phyloP scores from a whole-genome alignment of 2,329 filamentous ascomycete species.

The Colletotrichum sp. region DNA sequence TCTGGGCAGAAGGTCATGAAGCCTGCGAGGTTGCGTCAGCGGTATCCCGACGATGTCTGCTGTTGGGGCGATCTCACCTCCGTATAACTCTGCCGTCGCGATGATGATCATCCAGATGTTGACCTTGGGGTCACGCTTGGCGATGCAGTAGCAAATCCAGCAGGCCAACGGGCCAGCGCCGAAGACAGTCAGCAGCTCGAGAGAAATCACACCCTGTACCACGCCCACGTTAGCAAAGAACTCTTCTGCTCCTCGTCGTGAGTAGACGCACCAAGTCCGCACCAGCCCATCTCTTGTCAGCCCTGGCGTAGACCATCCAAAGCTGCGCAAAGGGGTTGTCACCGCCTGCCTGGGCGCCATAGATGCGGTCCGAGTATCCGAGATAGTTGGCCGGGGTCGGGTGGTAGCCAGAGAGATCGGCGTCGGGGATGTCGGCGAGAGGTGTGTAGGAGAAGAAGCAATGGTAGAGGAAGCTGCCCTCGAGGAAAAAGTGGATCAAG shows the following conservation, averaged over 20 bases:
- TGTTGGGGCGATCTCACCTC: conserved; percentile 47
- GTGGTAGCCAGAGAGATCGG: conserved; percentile 39
- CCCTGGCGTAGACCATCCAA: conserved; percentile 74
- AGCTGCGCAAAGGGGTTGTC: conserved; percentile 60
- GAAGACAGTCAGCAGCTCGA: conserved; percentile 71
- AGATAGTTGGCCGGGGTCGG: conserved; percentile 60
- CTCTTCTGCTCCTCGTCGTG: background rate
- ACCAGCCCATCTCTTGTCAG: conserved; percentile 68
- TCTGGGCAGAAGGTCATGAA: conserved; percentile 77
- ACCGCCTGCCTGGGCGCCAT: conserved; percentile 63
- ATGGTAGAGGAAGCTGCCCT: conserved; percentile 91
- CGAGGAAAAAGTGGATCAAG: conserved; percentile 88
- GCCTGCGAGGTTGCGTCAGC: conserved; percentile 38
- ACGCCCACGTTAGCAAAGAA: background rate
- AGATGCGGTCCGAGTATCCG: conserved; percentile 52
- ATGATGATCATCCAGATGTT: conserved; percentile 69
- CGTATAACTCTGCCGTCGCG: conserved; percentile 71
- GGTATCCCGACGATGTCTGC: background rate
- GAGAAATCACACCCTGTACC: conserved; percentile 60
- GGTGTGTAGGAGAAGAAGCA: conserved; percentile 76
- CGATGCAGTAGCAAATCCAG: conserved; percentile 65
- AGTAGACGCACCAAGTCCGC: conserved; percentile 58
- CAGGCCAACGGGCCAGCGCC: conserved; percentile 65
- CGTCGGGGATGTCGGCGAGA: conserved; percentile 36
- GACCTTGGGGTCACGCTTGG: conserved; percentile 56